phyloP scores from a whole-genome alignment of 1,284 basidiomycete genomes.

The Taiwanofungus camphoratus region DNA sequence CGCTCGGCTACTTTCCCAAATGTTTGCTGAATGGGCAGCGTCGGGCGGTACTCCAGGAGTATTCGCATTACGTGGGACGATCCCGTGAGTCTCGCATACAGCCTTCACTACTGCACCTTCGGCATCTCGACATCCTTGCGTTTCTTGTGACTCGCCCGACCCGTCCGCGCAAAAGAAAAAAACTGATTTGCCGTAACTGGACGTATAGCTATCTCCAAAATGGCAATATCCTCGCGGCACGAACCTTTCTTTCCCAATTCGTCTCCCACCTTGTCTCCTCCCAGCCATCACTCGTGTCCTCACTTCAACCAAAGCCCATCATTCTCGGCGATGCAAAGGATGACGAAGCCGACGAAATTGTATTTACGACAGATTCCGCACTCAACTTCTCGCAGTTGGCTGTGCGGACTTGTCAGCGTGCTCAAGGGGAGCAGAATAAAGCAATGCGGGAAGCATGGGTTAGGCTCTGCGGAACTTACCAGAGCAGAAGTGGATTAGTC shows the following conservation, averaged over 20 bases:
- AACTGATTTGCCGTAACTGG: not conserved
- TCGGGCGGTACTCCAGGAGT: conserved; percentile 44
- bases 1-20: conserved; percentile 77
- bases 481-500: conserved; percentile 57
- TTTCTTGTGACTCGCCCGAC: conserved; percentile 2
- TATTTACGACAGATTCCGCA: conserved; percentile 64
- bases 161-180: not conserved
- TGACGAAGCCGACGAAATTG: conserved; percentile 54
- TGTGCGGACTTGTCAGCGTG: conserved; percentile 77
- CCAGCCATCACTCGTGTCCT: conserved; percentile 33
- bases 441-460: conserved; percentile 77
- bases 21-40: conserved; percentile 77
- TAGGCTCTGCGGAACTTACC: conserved; percentile 76
- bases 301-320: conserved; percentile 38
- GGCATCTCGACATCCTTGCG: conserved; percentile 2
- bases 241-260: conserved; percentile 77
- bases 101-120: not conserved
- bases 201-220: conserved; percentile 71
- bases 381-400: conserved; percentile 89
- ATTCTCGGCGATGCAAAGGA: conserved; percentile 30
- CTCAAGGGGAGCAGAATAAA: conserved; percentile 70
- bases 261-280: conserved; percentile 51
- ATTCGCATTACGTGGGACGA: conserved; percentile 76
- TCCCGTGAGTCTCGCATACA: conserved; percentile 57
- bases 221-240: conserved; percentile 82